Evolutionary conservation across 2,329 filamentous ascomycete genomes (phyloP), one percentile per base, ranked within the genome.

Genomic region (Fusarium albosuccineum): DNA sequence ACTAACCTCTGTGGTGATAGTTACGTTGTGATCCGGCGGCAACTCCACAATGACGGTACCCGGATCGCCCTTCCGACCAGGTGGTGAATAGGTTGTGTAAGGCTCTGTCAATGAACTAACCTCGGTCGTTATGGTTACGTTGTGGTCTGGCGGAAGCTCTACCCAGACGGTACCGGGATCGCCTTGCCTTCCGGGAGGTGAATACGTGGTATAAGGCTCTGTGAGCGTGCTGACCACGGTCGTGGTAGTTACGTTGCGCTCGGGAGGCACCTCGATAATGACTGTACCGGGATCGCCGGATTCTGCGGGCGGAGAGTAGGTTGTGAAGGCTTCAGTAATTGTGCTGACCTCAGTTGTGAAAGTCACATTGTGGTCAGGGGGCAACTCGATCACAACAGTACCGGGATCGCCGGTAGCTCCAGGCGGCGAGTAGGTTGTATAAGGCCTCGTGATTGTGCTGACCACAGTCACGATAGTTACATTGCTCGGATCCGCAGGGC

Each of bases 211-310:
- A 11, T 53, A 65, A n/a, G 64, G 55, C 6, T 26, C 33, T 3
- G 55, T 66, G 8, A 66, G 66, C 2, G 54, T 50, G 39, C 64
- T 57, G 29, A 33, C 36, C 13, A 60, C 55, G 16, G 60, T 37
- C 1, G 64, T 67, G 3, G 67, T 53, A 8, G 46, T 49, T 16
- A 49, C 33, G 17, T 49, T 49, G 46, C 46, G 17, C 46, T 49
- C 46, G 16, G 64, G 52, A n/a, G 60, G 60, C 11, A 55, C 26
- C 11, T 48, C 57, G 13, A 63, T 37, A 4, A 63, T 46, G 29
- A 64, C 60, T 10, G 61, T 64, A 6, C 64, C 64, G 3, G 60
- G 60, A 9, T 65, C 57, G n/a, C 63, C 63, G 27, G 37, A 29
- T 9, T 57, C 22, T 5, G 41, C 57, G 13, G 63, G 63, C 0